Evolutionary conservation across 129 eudicot species (phyloP), one percentile per base, ranked within the genome.

Genomic region (Chrysanthemum lavandulifolium): DNA sequence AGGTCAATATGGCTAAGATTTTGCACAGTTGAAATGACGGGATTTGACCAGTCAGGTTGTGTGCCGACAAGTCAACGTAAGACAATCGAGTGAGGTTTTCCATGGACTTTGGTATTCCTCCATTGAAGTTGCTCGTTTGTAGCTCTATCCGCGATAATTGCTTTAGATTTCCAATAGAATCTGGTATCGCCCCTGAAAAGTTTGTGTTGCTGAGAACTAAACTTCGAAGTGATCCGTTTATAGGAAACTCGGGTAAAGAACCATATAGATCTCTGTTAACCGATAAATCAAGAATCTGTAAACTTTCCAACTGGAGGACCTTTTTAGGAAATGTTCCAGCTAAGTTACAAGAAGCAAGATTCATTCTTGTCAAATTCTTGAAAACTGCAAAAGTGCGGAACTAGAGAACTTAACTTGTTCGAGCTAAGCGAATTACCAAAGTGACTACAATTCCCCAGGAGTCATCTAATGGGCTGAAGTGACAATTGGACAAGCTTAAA

Each of bases 1-100:
- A 90, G 83, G 75, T 89, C 88, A 19, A 86, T 19, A 75, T 82
- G 71, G 1, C 71, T 52, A 11, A 89, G 86, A 54, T 77, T n/a
- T n/a, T n/a, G n/a, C n/a, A n/a, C n/a, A n/a, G n/a, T n/a, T n/a
- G n/a, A n/a, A n/a, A n/a, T n/a, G n/a, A n/a, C n/a, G n/a, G n/a
- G n/a, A n/a, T n/a, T n/a, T n/a, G n/a, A n/a, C n/a, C n/a, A n/a
- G n/a, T n/a, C n/a, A n/a, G n/a, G n/a, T n/a, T n/a, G n/a, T n/a
- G n/a, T n/a, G n/a, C n/a, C n/a, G n/a, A n/a, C 61, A 56, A 16
- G 25, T 56, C 61, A 15, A 56, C 12, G 61, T 56, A 56, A 12
- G 9, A 23, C 25, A 56, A 2, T 15, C 5, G 61, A 10, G 31
- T 18, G 13, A 15, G 84, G 10, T 65, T 77, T 40, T 72, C 52